Conservation (phyloP, 495 filamentous ascomycete genomes). For the Viridothelium virens region DNA sequence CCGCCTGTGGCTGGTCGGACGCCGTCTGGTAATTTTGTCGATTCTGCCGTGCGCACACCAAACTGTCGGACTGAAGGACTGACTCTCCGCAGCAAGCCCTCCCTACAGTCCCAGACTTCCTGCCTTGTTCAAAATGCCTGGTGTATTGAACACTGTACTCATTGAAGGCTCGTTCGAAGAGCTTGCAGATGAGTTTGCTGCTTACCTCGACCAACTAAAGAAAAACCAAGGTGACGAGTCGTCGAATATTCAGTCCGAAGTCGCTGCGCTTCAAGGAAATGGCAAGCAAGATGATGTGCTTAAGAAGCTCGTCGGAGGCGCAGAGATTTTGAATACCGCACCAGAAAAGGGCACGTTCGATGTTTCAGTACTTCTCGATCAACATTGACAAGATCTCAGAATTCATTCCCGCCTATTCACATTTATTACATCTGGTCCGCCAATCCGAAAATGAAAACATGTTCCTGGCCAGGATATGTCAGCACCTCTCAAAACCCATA, state of each 20-base stretch:
- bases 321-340: conserved; percentile 61
- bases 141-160: conserved; percentile 51
- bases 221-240: conserved; percentile 46
- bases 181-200: conserved; percentile 79
- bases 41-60: conserved; percentile 11
- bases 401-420: conserved; percentile 89
- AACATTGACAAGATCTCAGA: conserved; percentile 43
- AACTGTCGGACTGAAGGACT: neutral
- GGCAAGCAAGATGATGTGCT: conserved; percentile 57
- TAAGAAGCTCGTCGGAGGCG: conserved; percentile 75
- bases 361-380: neutral
- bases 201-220: conserved; percentile 63
- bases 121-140: conserved; percentile 29
- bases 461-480: conserved; percentile 79
- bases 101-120: conserved; percentile 1
- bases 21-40: conserved; percentile 3
- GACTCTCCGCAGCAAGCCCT: conserved; percentile 2
- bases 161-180: conserved; percentile 88
- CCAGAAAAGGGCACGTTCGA: conserved; percentile 69
- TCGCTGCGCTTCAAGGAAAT: conserved; percentile 68
- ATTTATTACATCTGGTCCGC: conserved; percentile 83
- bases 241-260: conserved; percentile 56
- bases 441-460: conserved; percentile 74
- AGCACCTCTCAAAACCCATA: conserved; percentile 78
- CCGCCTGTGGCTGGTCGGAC: neutral